phyloP scores from a whole-genome alignment of 257 asterid genomes.

The Plectranthus barbatus region DNA sequence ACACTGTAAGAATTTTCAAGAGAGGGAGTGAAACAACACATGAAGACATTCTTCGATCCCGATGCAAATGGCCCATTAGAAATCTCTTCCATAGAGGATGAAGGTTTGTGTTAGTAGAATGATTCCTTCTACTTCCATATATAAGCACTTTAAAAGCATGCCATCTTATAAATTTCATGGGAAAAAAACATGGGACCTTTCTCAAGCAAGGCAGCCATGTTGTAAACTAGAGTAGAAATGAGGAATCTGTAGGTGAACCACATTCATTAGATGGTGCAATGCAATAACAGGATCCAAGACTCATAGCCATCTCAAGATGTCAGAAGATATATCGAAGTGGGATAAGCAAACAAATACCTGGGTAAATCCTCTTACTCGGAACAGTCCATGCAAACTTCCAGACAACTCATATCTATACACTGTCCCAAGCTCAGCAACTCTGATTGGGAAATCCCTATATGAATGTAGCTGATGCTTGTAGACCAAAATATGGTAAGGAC shows the following conservation, averaged over 20 bases:
- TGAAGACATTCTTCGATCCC: background rate
- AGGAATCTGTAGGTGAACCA: background rate
- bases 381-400: conserved; percentile 94
- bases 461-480: conserved; percentile 75
- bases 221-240: background rate
- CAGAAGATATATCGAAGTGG: background rate
- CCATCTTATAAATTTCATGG: background rate
- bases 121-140: background rate
- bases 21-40: background rate
- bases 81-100: background rate
- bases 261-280: background rate
- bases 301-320: background rate
- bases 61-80: background rate
- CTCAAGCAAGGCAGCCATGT: background rate
- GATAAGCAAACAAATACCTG: conserved; percentile 44
- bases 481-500: conserved; percentile 92
- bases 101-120: background rate
- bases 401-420: conserved; percentile 94
- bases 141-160: background rate
- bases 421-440: conserved; percentile 98
- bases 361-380: conserved; percentile 95
- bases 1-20: background rate
- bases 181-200: background rate
- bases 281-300: background rate
- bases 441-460: conserved; percentile 82